Base-by-base conservation (phyloP, 139 green algal species). In the Coelastrella sp. region DNA sequence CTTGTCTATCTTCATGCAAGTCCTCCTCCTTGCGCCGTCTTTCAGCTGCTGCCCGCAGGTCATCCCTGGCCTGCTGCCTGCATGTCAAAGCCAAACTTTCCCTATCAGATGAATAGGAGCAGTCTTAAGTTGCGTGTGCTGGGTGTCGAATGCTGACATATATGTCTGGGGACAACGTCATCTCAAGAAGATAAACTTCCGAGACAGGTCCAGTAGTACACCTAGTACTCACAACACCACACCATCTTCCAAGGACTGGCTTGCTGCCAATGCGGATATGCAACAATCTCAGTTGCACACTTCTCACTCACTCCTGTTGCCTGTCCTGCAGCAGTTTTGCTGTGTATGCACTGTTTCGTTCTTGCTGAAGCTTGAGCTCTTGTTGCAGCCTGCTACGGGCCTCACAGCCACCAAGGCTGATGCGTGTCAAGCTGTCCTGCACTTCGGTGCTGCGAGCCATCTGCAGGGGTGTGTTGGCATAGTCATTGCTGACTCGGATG, bases 11-110 rank as follows among this genome's bases (percentile, higher is more conserved):
- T 41, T 93, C 90, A 1, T 84, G 86, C 37, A 91, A 86, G 51
- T 93, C 90, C 72, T 91, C 88, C 5, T 91, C 88, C 2, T 87
- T 66, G 21, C 86, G 87, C 13, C 73, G 60, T 40, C 81, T 67
- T 5, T 87, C 90, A 2, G 85, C 87, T 35, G 57, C 78, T 30
- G 50, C 64, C 5, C 62, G 45, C 40, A 79, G 74, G 66, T 87
- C 87, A 13, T 77, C 63, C 3, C 48, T 66, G 23, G 57, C 66
- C 27, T 79, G 68, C 53, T 79, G 53, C 74, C 67, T 64, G 75
- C 23, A n/a, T 19, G 19, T 9, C n/a, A n/a, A n/a, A n/a, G n/a
- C n/a, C n/a, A n/a, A n/a, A n/a, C n/a, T n/a, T n/a, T n/a, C n/a
- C n/a, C n/a, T n/a, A n/a, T n/a, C n/a, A n/a, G n/a, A n/a, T n/a